Percentiles rank a stretch among this genome's conserved stretches.
Conservation (phyloP, 108 stramenopile species). For the Cyclotella sp. region DNA sequence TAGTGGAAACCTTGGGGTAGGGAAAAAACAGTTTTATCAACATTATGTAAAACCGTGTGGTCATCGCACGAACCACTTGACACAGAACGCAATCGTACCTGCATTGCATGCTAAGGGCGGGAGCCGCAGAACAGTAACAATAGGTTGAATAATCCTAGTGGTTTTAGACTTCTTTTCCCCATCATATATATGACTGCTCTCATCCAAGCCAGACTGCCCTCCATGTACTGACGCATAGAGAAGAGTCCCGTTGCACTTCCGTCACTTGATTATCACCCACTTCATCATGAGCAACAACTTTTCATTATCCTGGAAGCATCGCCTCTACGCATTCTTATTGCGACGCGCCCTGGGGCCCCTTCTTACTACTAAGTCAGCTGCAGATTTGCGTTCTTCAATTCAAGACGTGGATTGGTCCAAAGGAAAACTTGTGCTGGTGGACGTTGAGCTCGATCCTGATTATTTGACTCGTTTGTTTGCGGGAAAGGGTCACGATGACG, state of each 20-base stretch:
- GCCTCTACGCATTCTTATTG: constrained; percentile 77
- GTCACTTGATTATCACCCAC: not conserved
- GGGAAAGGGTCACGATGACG: not conserved
- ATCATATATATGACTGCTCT: too few species aligned
- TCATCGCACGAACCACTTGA: too few species aligned
- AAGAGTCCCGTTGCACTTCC: not conserved
- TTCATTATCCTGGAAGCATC: constrained; percentile 62
- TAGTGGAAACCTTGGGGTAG: too few species aligned
- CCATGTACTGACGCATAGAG: too few species aligned
- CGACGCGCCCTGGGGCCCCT: constrained; percentile 73
- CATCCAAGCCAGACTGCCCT: too few species aligned
- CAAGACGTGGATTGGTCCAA: constrained; percentile 72
- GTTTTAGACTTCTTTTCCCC: too few species aligned
- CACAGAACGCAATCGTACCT: too few species aligned
- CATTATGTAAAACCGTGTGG: too few species aligned
- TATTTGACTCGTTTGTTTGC: constrained; percentile 47
- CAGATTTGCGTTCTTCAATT: constrained; percentile 65
- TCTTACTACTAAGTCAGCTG: constrained; percentile 55
- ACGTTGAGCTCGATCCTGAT: constrained; percentile 65
- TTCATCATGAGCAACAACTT: not conserved
- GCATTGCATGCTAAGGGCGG: too few species aligned
- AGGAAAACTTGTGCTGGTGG: constrained; percentile 63
- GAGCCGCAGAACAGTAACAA: too few species aligned
- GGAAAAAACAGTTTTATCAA: too few species aligned
- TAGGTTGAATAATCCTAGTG: too few species aligned